Conservation (phyloP, 2,329 filamentous ascomycete species). For the Cercospora zeae-maydis region DNA sequence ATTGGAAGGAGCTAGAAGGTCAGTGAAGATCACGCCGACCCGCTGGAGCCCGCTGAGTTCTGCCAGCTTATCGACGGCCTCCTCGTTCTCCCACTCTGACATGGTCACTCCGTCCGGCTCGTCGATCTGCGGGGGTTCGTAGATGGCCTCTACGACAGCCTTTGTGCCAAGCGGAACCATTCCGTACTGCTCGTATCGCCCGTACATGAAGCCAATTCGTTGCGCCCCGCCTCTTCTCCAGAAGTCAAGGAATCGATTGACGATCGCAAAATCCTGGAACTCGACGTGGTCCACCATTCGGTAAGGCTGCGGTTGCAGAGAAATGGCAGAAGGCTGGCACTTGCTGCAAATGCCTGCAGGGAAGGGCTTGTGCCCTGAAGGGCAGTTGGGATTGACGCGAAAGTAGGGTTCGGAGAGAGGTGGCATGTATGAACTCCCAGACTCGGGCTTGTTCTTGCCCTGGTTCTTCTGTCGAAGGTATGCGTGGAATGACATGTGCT, state of each 20-base stretch:
- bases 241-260: constrained; percentile 85
- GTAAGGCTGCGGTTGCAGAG: constrained; percentile 85
- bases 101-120: constrained; percentile 86
- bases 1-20: constrained; percentile 67
- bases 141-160: constrained; percentile 93
- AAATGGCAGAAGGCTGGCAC: constrained; percentile 96
- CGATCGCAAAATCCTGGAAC: constrained; percentile 78
- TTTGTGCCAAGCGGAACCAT: constrained; percentile 93
- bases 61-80: constrained; percentile 75
- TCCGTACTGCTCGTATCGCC: constrained; percentile 82
- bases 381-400: constrained; percentile 82
- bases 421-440: constrained; percentile 91
- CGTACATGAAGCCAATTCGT: constrained; percentile 85
- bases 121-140: constrained; percentile 87
- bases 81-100: constrained; percentile 79
- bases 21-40: constrained; percentile 91
- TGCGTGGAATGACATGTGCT: constrained; percentile 94
- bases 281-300: constrained; percentile 99
- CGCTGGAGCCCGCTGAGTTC: constrained; percentile 79
- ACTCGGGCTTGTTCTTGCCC: constrained; percentile 91
- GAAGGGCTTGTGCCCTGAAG: constrained; percentile 88
- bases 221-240: constrained; percentile 86
- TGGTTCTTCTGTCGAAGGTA: constrained; percentile 93
- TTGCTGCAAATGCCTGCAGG: constrained; percentile 97
- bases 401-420: constrained; percentile 91